These are phyloP conservation scores for Trapa incisa DNA, from an alignment of 345 rosid species.

Conservation along the genomic window DNA sequence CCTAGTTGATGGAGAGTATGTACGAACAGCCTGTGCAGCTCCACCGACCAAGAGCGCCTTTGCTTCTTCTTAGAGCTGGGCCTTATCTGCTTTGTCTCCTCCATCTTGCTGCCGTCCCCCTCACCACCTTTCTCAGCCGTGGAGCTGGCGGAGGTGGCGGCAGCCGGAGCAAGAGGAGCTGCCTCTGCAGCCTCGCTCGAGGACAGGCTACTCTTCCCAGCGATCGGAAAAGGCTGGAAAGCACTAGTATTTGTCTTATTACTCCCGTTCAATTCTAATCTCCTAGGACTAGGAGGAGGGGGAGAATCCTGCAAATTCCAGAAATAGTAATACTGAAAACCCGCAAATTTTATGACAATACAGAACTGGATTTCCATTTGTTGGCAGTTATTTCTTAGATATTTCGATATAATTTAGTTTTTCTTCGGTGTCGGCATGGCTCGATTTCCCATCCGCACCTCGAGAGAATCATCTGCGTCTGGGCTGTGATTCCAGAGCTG, in stretches of 20 bases:
- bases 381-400: too few relatives aligned
- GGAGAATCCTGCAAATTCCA: slow-evolving; percentile 4
- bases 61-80: slow-evolving; percentile 10
- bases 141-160: slow-evolving; percentile 3
- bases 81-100: background rate
- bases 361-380: too few relatives aligned
- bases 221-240: background rate
- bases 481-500: slow-evolving; percentile 19
- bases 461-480: background rate
- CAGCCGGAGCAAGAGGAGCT: background rate
- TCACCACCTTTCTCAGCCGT: slow-evolving; percentile 1
- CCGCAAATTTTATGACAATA: background rate
- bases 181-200: background rate
- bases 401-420: too few relatives aligned
- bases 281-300: background rate
- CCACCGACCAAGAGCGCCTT: slow-evolving; percentile 20
- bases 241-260: background rate
- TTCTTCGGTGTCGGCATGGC: too few relatives aligned
- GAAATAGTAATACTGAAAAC: background rate
- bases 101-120: background rate
- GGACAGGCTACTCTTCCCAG: slow-evolving; percentile 1
- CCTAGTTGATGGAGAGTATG: slow-evolving; percentile 16
- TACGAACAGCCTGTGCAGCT: slow-evolving; percentile 14
- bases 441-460: too few relatives aligned
- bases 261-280: background rate